phyloP scores from a whole-genome alignment of 192 early-diverging fungal species.

The Fimicolochytrium jonesii region DNA sequence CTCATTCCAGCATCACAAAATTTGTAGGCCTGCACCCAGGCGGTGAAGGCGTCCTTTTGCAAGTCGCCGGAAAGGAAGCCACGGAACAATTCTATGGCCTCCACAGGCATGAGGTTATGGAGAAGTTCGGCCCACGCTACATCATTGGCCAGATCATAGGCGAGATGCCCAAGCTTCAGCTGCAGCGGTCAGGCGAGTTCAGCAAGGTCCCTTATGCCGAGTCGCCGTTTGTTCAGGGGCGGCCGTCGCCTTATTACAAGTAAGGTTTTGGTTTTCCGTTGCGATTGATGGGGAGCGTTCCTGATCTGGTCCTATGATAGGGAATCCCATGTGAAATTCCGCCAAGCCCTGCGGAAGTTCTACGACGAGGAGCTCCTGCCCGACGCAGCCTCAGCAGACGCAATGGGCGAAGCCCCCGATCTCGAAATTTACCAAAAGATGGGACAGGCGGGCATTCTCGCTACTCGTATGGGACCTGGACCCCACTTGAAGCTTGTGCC shows the following conservation, averaged over 20 bases:
- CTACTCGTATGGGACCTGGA: slow-evolving; percentile 43
- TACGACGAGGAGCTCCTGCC: slow-evolving; percentile 26
- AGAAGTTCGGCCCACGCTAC: slow-evolving; percentile 20
- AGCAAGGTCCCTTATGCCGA: slow-evolving; percentile 34
- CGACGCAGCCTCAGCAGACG: slow-evolving; percentile 31
- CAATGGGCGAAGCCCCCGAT: slow-evolving; percentile 25
- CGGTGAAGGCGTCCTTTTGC: slow-evolving; percentile 33
- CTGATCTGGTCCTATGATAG: background rate
- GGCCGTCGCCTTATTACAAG: slow-evolving; percentile 41
- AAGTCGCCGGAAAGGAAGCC: slow-evolving; percentile 40
- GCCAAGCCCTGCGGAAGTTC: slow-evolving; percentile 39
- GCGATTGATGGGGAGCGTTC: background rate
- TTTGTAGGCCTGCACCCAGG: slow-evolving; percentile 41
- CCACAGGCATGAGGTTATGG: slow-evolving; percentile 39
- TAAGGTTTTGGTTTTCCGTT: background rate
- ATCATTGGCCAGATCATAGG: slow-evolving; percentile 26
- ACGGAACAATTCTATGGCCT: slow-evolving; percentile 42
- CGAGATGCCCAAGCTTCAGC: slow-evolving; percentile 34
- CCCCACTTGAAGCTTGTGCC: slow-evolving; percentile 39
- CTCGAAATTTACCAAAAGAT: slow-evolving; percentile 34
- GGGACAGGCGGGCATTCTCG: slow-evolving; percentile 36
- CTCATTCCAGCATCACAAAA: slow-evolving; percentile 21
- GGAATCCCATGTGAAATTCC: slow-evolving; percentile 37
- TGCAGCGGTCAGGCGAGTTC: slow-evolving; percentile 19
- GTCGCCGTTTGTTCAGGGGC: slow-evolving; percentile 26